These are phyloP conservation scores for Austroboletus eburneus DNA, from an alignment of 768 basidiomycete genomes.

Conservation along the genomic window DNA sequence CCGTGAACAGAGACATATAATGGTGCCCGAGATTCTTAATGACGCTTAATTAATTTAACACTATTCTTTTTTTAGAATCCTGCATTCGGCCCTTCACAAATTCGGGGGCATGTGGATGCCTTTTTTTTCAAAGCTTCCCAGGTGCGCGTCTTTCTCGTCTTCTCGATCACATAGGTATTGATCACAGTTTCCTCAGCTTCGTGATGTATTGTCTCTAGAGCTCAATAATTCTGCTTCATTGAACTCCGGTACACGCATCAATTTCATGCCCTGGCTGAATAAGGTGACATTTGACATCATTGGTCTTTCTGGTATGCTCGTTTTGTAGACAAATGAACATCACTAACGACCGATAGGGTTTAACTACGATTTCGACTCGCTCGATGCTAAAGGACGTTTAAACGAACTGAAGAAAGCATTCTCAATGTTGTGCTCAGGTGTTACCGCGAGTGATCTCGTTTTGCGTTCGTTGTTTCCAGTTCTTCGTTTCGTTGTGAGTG, in stretches of 20 bases:
- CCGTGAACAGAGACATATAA: conserved; percentile 20
- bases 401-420: conserved; percentile 31
- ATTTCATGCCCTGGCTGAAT: conserved; percentile 33
- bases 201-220: conserved; percentile 43
- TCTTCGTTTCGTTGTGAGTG: conserved; percentile 37
- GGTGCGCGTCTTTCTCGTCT: no score
- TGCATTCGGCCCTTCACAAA: no score
- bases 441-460: conserved; percentile 7
- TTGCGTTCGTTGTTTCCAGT: conserved; percentile 34
- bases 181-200: conserved; percentile 31
- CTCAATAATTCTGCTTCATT: conserved; percentile 24
- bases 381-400: no score
- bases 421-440: conserved; percentile 18
- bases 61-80: background rate
- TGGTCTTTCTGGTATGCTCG: conserved; percentile 34
- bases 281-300: conserved; percentile 40
- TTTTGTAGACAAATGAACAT: background rate
- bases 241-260: conserved; percentile 17
- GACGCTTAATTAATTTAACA: no score
- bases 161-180: background rate
- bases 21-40: conserved; percentile 18
- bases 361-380: no score
- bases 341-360: conserved; percentile 21
- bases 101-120: no score
- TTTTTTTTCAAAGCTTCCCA: no score